Base-by-base conservation (phyloP, 768 basidiomycete species). In the Panellus pusillus region DNA sequence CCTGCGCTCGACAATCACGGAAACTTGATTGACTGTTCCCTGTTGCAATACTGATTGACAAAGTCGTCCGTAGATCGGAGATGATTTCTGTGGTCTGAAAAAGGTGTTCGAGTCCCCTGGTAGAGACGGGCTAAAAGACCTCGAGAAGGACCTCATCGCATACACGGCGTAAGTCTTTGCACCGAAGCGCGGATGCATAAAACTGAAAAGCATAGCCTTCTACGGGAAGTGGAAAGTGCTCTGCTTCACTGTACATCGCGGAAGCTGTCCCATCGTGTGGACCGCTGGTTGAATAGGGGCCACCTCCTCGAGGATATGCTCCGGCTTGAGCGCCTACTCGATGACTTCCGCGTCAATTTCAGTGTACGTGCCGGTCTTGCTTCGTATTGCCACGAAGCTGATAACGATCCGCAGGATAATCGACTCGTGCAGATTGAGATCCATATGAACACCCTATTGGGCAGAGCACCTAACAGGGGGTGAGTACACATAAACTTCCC, bases 341-440 rank as follows among this genome's bases (percentile, higher is more conserved):
- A 60, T 41, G 58, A 60, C 15, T 56, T 60, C 31, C 58, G 58
- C 41, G 44, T 60, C 40, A 60, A 60, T 38, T 60, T 60, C 39
- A 60, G 50, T 28, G 58, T 60, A 44, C 15, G 58, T 44, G 24
- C 24, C n/a, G 14, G n/a, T 19, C 12, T 35, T 12, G 38, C 18
- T 7, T 31, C 31, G 15, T 32, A 14, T 9, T 1, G 31, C 28
- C 11, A 31, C 14, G 19, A 35, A 24, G 44, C 38, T 32, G 42
- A 60, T n/a, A 18, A 11, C 8, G 15, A n/a, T 18, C 20, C 6
- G 7, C 28, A 60, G 54, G 58, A 60, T 29, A 60, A 60, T 18
- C 47, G 50, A 37, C 47, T 60, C 19, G 54, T 60, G 7, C 50
- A 52, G n/a, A 49, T 60, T 6, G 58, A 60, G 37, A 52, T 60